Percentiles rank a stretch among this genome's conserved stretches.
Evolutionary conservation across 2,329 filamentous ascomycete genomes (phyloP).

Genomic region (Coniochaeta pulveracea): DNA sequence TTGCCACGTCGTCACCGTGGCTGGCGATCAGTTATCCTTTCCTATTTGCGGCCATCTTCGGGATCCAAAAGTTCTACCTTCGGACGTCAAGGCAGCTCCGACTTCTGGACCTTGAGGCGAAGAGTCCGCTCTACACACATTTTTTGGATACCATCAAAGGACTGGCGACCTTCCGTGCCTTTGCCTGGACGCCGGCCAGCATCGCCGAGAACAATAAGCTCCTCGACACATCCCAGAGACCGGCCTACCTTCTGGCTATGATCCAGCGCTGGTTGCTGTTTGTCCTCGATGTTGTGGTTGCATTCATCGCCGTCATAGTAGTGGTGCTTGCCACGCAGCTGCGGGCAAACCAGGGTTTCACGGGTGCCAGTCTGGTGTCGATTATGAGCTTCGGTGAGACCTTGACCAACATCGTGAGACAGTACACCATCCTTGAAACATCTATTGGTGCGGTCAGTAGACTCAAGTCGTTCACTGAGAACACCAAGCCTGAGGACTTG

Average conservation of each 20-base stretch:
- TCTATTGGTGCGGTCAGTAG: constrained; percentile 25
- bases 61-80: constrained; percentile 46
- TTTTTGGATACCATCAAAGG: constrained; percentile 46
- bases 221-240: constrained; percentile 42
- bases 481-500: constrained; percentile 13
- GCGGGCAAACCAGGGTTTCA: constrained; percentile 22
- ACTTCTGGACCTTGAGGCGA: constrained; percentile 49
- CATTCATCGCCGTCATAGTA: constrained; percentile 32
- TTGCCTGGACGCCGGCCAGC: constrained; percentile 37
- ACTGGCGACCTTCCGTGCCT: constrained; percentile 43
- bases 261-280: constrained; percentile 48
- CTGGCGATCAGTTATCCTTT: constrained; percentile 34
- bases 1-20: constrained; percentile 16
- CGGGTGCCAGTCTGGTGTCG: constrained; percentile 25
- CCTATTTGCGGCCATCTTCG: constrained; percentile 31
- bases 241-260: constrained; percentile 44
- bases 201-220: constrained; percentile 32
- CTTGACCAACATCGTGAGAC: constrained; percentile 17
- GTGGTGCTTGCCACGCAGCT: constrained; percentile 35
- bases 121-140: constrained; percentile 43
- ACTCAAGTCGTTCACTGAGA: constrained; percentile 18
- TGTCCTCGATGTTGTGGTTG: constrained; percentile 36
- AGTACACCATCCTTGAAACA: constrained; percentile 22
- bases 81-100: constrained; percentile 49
- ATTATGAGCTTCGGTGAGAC: constrained; percentile 23